phyloP scores from a whole-genome alignment of 1,139 yeast genomes.

The Suhomyces anneliseae region DNA sequence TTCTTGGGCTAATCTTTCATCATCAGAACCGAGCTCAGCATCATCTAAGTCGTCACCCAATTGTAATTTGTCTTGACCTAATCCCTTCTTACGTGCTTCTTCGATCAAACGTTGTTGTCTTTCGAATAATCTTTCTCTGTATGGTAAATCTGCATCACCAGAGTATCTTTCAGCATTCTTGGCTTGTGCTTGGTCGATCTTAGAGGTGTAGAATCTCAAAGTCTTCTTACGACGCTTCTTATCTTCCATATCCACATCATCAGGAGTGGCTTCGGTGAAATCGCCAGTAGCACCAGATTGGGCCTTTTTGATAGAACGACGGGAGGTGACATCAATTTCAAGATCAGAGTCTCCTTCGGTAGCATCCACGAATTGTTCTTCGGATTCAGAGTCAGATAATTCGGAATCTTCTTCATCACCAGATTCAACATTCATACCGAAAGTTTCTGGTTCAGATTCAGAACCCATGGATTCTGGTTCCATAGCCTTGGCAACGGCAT shows the following conservation, averaged over 20 bases:
- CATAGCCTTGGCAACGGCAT: neutral
- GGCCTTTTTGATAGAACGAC: slow-evolving; percentile 45
- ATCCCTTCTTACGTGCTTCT: slow-evolving; percentile 86
- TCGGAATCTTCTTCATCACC: slow-evolving; percentile 20
- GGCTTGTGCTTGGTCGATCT: slow-evolving; percentile 79
- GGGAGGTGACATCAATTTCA: slow-evolving; percentile 51
- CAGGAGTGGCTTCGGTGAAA: slow-evolving; percentile 67
- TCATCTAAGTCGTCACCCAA: slow-evolving; percentile 53
- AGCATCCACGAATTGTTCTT: slow-evolving; percentile 12
- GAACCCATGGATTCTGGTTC: neutral
- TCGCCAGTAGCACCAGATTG: slow-evolving; percentile 40
- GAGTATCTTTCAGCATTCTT: slow-evolving; percentile 58
- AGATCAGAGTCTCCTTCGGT: slow-evolving; percentile 9
- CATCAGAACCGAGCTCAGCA: slow-evolving; percentile 49
- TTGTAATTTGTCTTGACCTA: slow-evolving; percentile 47
- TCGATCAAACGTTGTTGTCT: slow-evolving; percentile 83
- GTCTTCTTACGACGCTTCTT: slow-evolving; percentile 80
- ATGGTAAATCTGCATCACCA: slow-evolving; percentile 94
- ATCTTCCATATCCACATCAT: slow-evolving; percentile 78
- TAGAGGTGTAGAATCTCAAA: slow-evolving; percentile 93
- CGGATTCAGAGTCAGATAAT: slow-evolving; percentile 18
- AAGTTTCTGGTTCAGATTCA: neutral
- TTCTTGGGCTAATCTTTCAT: slow-evolving; percentile 41
- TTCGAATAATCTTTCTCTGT: slow-evolving; percentile 83
- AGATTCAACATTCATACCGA: neutral